Evolutionary conservation across 228 moss, liverwort and hornwort genomes (phyloP).

Genomic region (Sphagnum magellanicum): DNA sequence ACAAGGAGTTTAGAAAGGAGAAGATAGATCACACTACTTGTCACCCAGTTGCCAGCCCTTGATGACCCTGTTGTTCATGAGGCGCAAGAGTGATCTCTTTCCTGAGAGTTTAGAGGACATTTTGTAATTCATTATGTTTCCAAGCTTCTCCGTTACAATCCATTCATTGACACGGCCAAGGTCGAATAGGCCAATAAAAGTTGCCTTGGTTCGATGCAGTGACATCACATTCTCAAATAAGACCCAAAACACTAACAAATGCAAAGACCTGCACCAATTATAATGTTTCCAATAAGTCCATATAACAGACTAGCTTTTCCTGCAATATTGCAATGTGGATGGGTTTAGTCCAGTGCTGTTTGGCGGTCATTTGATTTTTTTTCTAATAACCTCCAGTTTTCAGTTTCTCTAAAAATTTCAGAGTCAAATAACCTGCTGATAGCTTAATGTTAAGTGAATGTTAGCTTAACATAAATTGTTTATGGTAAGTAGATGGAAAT

Average conservation of each 20-base stretch:
- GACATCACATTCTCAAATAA: conserved; percentile 93
- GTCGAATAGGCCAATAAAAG: conserved; percentile 68
- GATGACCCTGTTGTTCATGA: conserved; percentile 19
- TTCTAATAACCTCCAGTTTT: too few species aligned
- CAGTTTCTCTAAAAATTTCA: too few species aligned
- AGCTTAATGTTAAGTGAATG: too few species aligned
- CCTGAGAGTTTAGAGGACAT: conserved; percentile 20
- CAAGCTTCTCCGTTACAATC: conserved; percentile 82
- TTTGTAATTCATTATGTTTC: conserved; percentile 41
- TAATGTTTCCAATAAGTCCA: too few species aligned
- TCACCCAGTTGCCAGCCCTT: conserved; percentile 38
- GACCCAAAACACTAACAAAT: conserved; percentile 89
- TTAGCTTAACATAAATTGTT: too few species aligned
- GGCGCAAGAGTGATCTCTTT: conserved; percentile 22
- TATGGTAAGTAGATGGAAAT: too few species aligned
- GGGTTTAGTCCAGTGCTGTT: too few species aligned
- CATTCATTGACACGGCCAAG: conserved; percentile 85
- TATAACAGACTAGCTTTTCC: too few species aligned
- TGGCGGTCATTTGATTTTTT: too few species aligned
- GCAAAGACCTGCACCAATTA: conserved; percentile 48
- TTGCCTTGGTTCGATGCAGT: conserved; percentile 75
- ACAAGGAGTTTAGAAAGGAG: neutral
- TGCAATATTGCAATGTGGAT: too few species aligned
- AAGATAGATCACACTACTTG: conserved; percentile 5
- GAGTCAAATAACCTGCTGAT: too few species aligned